Base-by-base conservation (phyloP, 371 early-diverging fungal genomes). In the Aphelidium insulamus region DNA sequence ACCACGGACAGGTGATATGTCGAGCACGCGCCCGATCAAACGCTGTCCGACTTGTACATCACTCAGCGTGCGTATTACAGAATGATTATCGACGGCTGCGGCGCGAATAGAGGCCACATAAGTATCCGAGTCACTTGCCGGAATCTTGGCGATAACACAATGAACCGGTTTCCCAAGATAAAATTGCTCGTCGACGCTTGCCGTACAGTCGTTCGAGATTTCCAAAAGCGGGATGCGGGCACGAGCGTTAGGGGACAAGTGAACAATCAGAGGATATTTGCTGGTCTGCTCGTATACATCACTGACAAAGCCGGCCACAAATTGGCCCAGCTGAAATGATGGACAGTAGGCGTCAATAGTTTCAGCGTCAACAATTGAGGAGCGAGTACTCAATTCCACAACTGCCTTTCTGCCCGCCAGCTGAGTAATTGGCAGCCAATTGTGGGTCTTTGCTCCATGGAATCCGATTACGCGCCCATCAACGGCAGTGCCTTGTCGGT, bases 381-480 rank as follows among this genome's bases (percentile, higher is more conserved):
- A 56, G n/a, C 50, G 40, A 15, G 59, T 30, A 2, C 66, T 58
- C 16, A 65, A 33, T 29, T 73, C 70, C 5, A 70, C 49, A 8
- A 57, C 50, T 0, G 49, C 48, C 28, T 48, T 41, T 15, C 50
- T 19, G 19, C 49, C 36, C n/a, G 57, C 44, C 25, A 49, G 44
- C 32, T 66, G 62, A 1, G 60, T 59, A 40, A 77, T 57, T 8
- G 77, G 66, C 16, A 79, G 48, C 38, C 52, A 66, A 23, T 57
- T 63, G 41, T 62, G 55, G 0, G 43, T 49, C 37, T 69, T 70
- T 15, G 54, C 46, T 33, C 63, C 54, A 37, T 63, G 65, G 31
- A 55, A 41, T 7, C 78, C 81, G 30, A 77, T 38, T 18, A 83
- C 62, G 41, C 60, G 69, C 43, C 61, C 72, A 3, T 53, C 37